These are phyloP conservation scores for Xeromyces bisporus DNA, from an alignment of 495 filamentous ascomycete genomes.

Conservation along the genomic window DNA sequence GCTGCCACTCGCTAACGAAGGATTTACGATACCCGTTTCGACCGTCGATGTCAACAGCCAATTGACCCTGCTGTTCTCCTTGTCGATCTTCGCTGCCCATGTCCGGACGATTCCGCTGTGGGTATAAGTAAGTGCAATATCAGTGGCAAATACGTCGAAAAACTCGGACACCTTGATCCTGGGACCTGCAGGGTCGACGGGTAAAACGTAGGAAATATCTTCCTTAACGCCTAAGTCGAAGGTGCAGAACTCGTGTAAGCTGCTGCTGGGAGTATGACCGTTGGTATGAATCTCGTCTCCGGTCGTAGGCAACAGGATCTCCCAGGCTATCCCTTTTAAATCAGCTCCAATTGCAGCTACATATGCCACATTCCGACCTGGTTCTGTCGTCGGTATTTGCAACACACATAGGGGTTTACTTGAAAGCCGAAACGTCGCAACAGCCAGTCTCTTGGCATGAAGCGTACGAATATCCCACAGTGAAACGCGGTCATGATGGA, in stretches of 20 bases:
- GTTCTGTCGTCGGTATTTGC: constrained; percentile 47
- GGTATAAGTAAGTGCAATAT: constrained; percentile 79
- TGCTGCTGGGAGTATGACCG: constrained; percentile 11
- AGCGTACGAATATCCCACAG: constrained; percentile 60
- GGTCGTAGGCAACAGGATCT: constrained; percentile 34
- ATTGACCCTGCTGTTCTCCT: constrained; percentile 36
- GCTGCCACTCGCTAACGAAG: constrained; percentile 68
- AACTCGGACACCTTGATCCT: constrained; percentile 56
- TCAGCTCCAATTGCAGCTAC: constrained; percentile 71
- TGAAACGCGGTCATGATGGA: constrained; percentile 59
- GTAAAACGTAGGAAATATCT: constrained; percentile 66
- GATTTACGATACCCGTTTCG: constrained; percentile 58
- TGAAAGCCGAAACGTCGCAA: constrained; percentile 39
- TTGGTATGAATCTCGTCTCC: constrained; percentile 8
- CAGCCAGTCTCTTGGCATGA: constrained; percentile 37
- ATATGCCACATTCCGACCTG: constrained; percentile 34
- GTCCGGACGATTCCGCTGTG: constrained; percentile 57
- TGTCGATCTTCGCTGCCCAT: constrained; percentile 69
- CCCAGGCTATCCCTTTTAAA: constrained; percentile 76
- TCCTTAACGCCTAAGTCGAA: constrained; percentile 59
- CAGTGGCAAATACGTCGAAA: constrained; percentile 72
- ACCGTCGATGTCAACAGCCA: constrained; percentile 77
- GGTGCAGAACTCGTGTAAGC: constrained; percentile 48
- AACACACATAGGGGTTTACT: constrained; percentile 75
- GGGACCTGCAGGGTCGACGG: constrained; percentile 78